Base-by-base conservation (phyloP, 2,329 filamentous ascomycete species). In the Fulvia fulva region DNA sequence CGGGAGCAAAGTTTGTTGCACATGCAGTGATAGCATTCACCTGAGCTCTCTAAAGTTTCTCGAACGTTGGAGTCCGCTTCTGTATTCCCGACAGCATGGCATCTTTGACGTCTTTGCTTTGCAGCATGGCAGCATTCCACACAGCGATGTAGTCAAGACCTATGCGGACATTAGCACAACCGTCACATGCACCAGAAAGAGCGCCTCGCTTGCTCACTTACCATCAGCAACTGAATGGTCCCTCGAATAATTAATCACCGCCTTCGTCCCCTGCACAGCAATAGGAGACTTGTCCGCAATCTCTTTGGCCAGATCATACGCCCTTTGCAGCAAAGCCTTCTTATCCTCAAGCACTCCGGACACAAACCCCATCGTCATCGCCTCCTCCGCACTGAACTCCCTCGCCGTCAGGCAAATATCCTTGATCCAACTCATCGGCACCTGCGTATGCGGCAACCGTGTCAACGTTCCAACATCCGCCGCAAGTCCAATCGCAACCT, bases 211-310 rank as follows among this genome's bases (percentile, higher is more conserved):
- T 5, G 19, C 22, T 86, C 82, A 57, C 63, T 55, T 41, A 65
- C 65, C 65, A 67, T 96, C 90, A 49, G 83, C 84, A 25, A 95
- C 84, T 1, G 81, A 80, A 71, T 91, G 85, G 73, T 96, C 91
- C 67, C 90, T 82, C 28, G 87, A 88, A 70, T 87, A 90, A 74
- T 94, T 91, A 69, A 96, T 73, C 62, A 96, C 76, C 76, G 93
- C 89, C 78, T 96, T 96, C 5, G 91, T 96, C 8, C 90, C 88
- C 77, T 91, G 85, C 63, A 93, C 89, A 1, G 91, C 91, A 22
- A 97, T 86, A 0, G 93, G 93, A 69, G 89, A 94, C 81, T 97
- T 97, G n/a, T 74, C 78, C 30, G 89, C 88, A 59, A 97, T 83
- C 67, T 86, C 67, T 11, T 70, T 75, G 0, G 88, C 90, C 68